Conservation (phyloP, 768 basidiomycete species). For the Naganishia antarctica region DNA sequence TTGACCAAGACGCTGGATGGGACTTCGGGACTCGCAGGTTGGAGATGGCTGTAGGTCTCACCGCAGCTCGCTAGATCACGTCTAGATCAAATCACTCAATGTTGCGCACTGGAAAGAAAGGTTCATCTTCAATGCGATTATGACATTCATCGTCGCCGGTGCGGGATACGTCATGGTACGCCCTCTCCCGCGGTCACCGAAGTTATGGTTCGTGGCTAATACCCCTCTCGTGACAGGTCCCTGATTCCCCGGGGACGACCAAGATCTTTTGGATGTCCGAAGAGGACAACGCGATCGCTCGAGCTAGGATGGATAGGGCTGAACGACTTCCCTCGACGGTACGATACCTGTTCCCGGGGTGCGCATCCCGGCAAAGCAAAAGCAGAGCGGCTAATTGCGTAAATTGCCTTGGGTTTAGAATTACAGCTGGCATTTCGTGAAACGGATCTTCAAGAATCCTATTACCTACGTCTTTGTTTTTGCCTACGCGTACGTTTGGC, state of each 20-base stretch:
- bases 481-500: constrained; percentile 27
- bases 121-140: constrained; percentile 27
- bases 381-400: background rate
- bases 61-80: too few species aligned
- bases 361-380: background rate
- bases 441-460: constrained; percentile 26
- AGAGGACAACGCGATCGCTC: constrained; percentile 31
- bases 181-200: constrained; percentile 16
- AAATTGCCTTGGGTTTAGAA: background rate
- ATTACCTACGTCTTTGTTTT: constrained; percentile 32
- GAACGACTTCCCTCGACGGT: constrained; percentile 31
- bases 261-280: constrained; percentile 33
- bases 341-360: background rate
- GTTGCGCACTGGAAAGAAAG: background rate
- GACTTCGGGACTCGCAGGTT: constrained; percentile 28
- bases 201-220: too few species aligned
- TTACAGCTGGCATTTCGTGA: constrained; percentile 23
- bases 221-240: constrained; percentile 14
- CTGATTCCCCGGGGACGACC: constrained; percentile 29
- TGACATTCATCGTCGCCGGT: constrained; percentile 35
- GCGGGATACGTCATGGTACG: constrained; percentile 27
- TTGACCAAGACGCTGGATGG: constrained; percentile 31
- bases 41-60: constrained; percentile 33
- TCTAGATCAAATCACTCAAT: background rate
- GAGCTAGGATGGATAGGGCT: constrained; percentile 28